Evolutionary conservation across 2,329 filamentous ascomycete species (phyloP), one percentile per base, ranked within the genome.

Genomic region (Diaporthe batatas): DNA sequence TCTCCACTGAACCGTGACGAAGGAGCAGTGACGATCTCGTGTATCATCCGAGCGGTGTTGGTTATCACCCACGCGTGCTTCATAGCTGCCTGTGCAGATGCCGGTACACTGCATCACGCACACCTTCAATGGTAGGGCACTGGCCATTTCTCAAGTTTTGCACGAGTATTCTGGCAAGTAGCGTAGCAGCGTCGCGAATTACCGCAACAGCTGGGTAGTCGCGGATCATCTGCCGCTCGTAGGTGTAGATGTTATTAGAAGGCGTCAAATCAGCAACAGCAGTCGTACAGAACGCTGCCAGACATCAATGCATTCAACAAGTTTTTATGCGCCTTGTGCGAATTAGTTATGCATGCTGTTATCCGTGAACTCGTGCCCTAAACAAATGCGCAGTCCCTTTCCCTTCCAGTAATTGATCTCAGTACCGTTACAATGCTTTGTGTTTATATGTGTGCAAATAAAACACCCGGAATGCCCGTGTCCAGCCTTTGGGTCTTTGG

Each of bases 341-440:
- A 67, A 49, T 67, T 39, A 51, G 32, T 14, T 25, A 67, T 67
- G 62, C 62, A 53, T 67, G 62, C 62, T 36, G 62, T 39, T 39
- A 8, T 36, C 62, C 62, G 47, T 53, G 25, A 39, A 21, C 32
- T 67, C 62, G n/a, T 53, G 21, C 29, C 44, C 47, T 53, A 25
- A 67, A 3, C 29, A 25, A 67, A 3, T 53, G 21, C 51, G 29
- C 14, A 36, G 62, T 42, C 8, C 62, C 62, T 47, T 53, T 53
- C 62, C 47, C 21, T 39, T 39, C 62, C 62, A 53, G 44, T 25
- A 42, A 25, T 67, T 53, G 36, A 67, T 29, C 18, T 36, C 47
- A 64, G n/a, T 53, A 65, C 29, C 49, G 62, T 67, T 39, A 67
- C 62, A 67, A 67, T 67, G 62, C 62, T 29, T 14, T 53, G 62